Percentiles rank a stretch among this genome's conserved stretches.
phyloP scores from a whole-genome alignment of 441 rosid species.

The Daphne laureola region DNA sequence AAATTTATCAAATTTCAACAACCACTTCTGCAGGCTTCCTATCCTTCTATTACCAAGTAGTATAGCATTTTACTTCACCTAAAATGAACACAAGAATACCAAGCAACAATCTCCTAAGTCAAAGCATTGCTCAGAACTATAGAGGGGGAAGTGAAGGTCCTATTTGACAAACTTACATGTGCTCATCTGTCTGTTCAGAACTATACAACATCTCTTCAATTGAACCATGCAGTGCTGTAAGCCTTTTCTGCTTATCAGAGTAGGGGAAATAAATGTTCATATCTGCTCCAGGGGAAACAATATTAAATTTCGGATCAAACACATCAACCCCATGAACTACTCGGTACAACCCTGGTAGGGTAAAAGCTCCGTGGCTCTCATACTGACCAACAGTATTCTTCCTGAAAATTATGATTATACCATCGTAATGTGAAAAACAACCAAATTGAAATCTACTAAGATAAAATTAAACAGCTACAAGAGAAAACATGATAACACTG shows the following conservation, averaged over 20 bases:
- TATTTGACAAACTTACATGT: slow-evolving; percentile 40
- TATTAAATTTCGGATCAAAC: slow-evolving; percentile 94
- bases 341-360: slow-evolving; percentile 89
- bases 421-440: slow-evolving; percentile 9
- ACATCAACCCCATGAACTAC: slow-evolving; percentile 92
- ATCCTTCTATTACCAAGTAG: no score
- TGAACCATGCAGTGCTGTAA: slow-evolving; percentile 72
- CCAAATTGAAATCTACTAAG: not conserved
- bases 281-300: slow-evolving; percentile 92
- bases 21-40: no score
- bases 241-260: slow-evolving; percentile 48
- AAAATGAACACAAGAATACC: no score
- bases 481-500: slow-evolving; percentile 1
- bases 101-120: no score
- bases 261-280: slow-evolving; percentile 83
- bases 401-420: slow-evolving; percentile 34
- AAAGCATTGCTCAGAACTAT: not conserved
- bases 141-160: not conserved
- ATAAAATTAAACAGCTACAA: not conserved
- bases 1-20: not conserved
- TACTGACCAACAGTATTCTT: slow-evolving; percentile 89
- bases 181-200: slow-evolving; percentile 66
- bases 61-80: no score
- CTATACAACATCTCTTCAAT: slow-evolving; percentile 72
- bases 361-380: slow-evolving; percentile 85